Evolutionary conservation across 139 green algal genomes (phyloP).

Genomic region (Eudorina sp.): DNA sequence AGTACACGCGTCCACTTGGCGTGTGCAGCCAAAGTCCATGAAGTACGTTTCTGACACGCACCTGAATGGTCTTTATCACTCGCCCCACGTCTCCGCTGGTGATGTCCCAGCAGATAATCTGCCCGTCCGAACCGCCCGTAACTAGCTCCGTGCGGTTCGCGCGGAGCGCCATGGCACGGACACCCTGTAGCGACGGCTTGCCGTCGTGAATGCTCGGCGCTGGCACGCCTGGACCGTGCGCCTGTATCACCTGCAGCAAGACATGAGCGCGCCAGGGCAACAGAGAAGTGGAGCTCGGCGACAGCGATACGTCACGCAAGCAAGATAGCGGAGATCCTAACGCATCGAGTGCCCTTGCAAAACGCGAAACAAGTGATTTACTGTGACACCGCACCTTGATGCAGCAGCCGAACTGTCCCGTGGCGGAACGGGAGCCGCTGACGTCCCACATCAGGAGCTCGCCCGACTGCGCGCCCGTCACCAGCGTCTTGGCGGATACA

Average conservation of each 20-base stretch:
- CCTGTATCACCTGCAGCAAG: constrained; percentile 56
- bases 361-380: too few species aligned
- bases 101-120: constrained; percentile 68
- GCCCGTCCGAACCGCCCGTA: constrained; percentile 67
- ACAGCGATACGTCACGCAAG: background rate
- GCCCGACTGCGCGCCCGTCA: constrained; percentile 63
- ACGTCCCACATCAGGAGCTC: constrained; percentile 73
- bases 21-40: background rate
- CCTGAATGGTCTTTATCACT: constrained; percentile 65
- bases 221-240: constrained; percentile 61
- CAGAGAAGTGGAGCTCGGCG: background rate
- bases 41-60: constrained; percentile 14
- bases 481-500: constrained; percentile 61
- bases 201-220: constrained; percentile 63
- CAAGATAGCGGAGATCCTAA: too few species aligned
- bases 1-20: too few species aligned
- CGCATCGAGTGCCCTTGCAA: too few species aligned
- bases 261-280: background rate
- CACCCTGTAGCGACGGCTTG: constrained; percentile 58
- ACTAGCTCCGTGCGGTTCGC: constrained; percentile 67
- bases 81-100: constrained; percentile 54
- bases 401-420: constrained; percentile 58
- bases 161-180: constrained; percentile 65
- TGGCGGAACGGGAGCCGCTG: background rate
- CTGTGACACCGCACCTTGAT: constrained; percentile 55